Evolutionary conservation across 768 basidiomycete genomes (phyloP).

Genomic region (Tylopilus plumbeoviolaceoides): DNA sequence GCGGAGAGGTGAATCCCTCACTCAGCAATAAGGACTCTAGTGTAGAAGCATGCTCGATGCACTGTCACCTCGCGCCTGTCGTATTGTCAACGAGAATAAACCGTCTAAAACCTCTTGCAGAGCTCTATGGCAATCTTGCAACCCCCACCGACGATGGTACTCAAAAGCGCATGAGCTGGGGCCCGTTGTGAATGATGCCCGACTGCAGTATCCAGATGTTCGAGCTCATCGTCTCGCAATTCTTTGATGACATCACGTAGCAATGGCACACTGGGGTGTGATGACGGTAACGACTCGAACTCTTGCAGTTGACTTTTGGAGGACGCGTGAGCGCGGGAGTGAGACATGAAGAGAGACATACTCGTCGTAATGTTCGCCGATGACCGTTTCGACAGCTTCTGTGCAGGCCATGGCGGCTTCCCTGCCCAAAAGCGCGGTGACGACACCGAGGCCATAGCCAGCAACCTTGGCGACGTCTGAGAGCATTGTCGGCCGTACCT

Average conservation of each 20-base stretch:
- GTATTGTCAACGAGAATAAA: not conserved
- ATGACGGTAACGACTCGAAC: slow-evolving; percentile 54
- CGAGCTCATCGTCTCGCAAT: slow-evolving; percentile 92
- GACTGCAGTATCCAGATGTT: slow-evolving; percentile 90
- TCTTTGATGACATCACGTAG: slow-evolving; percentile 71
- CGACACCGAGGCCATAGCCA: slow-evolving; percentile 82
- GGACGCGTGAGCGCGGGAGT: slow-evolving; percentile 4
- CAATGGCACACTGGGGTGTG: slow-evolving; percentile 76
- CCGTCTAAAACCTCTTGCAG: slow-evolving; percentile 69
- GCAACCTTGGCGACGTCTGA: slow-evolving; percentile 82
- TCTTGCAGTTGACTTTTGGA: slow-evolving; percentile 72
- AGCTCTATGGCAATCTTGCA: slow-evolving; percentile 89
- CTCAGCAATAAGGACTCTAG: slow-evolving; percentile 18
- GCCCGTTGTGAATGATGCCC: slow-evolving; percentile 84
- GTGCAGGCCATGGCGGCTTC: slow-evolving; percentile 99
- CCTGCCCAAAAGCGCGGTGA: slow-evolving; percentile 82
- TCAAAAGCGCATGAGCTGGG: slow-evolving; percentile 87
- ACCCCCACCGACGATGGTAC: slow-evolving; percentile 77
- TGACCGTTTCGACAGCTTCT: slow-evolving; percentile 95
- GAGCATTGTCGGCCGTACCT: slow-evolving; percentile 77
- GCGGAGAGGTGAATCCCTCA: slow-evolving; percentile 42
- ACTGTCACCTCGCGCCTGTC: slow-evolving; percentile 1
- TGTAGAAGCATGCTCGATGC: not conserved
- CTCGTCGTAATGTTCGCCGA: slow-evolving; percentile 99
- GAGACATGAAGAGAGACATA: slow-evolving; percentile 39